Evolutionary conservation across 176 grass and related monocot species (phyloP), one percentile per base, ranked within the genome.

Genomic region (Tuctoria greenei): DNA sequence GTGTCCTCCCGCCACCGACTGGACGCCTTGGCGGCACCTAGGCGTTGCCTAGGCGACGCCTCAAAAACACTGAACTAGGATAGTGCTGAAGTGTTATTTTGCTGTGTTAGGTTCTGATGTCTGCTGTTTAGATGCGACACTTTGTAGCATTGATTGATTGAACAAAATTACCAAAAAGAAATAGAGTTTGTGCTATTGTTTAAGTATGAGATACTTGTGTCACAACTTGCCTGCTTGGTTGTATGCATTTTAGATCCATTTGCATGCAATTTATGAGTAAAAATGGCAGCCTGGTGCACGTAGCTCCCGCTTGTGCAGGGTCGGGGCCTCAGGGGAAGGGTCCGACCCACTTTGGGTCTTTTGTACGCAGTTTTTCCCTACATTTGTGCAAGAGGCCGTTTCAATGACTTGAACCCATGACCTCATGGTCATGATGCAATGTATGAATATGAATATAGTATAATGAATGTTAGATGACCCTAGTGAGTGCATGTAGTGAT

Each of bases 51-150:
- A n/a, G n/a, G n/a, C n/a, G n/a, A n/a, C n/a, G n/a, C n/a, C n/a
- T n/a, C n/a, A n/a, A n/a, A n/a, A n/a, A n/a, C n/a, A n/a, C n/a
- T n/a, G n/a, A n/a, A n/a, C n/a, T n/a, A n/a, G n/a, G n/a, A n/a
- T n/a, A n/a, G n/a, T 15, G 77, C 34, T 86, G 59, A 82, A 21
- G 16, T 65, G 20, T 67, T 75, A 10, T 39, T 47, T 39, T 31
- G 1, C 15, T 69, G 1, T 78, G 73, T 64, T 66, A 69, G 28
- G 25, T 71, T 59, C 23, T 69, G 1, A 4, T 75, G 16, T 59
- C n/a, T 71, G 37, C 45, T 70, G 35, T 81, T n/a, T 66, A 50
- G 43, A 71, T 36, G 8, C 27, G 27, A 41, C 42, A 59, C 73
- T 73, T 40, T 84, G 21, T 36, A 23, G 25, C 46, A 58, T 20